Percentiles rank a stretch among this genome's conserved stretches.
These are phyloP conservation scores for Clitopilus hobsonii DNA, from an alignment of 768 basidiomycete genomes.

Conservation along the genomic window DNA sequence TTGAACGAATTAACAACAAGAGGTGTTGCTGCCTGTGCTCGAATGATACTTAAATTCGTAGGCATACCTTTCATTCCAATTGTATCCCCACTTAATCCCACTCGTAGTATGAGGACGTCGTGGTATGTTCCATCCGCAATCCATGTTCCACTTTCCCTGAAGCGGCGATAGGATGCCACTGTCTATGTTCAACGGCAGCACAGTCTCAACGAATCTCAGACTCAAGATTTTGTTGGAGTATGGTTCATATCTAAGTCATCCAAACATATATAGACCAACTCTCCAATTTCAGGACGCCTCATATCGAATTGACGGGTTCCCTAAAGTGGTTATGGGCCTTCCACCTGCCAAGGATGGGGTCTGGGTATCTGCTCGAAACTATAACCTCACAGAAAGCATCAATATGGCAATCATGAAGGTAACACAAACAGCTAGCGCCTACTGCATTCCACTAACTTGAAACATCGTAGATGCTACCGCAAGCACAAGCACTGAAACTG, in stretches of 20 bases:
- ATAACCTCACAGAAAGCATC: constrained; percentile 36
- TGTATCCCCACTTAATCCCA: not conserved
- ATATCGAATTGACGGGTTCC: constrained; percentile 34
- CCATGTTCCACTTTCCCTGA: too few relatives aligned
- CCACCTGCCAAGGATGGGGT: constrained; percentile 31
- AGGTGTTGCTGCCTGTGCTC: constrained; percentile 32
- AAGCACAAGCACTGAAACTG: constrained; percentile 20
- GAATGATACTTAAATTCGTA: constrained; percentile 17
- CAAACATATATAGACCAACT: not conserved
- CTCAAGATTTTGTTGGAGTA: constrained; percentile 46
- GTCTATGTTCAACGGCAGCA: constrained; percentile 39
- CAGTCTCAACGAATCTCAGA: constrained; percentile 28
- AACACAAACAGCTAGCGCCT: not conserved
- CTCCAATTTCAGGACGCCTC: constrained; percentile 28
- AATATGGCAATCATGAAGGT: constrained; percentile 32
- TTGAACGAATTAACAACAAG: constrained; percentile 27
- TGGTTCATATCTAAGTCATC: not conserved
- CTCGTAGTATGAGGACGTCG: not conserved
- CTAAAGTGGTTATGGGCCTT: constrained; percentile 39
- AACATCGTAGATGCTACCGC: constrained; percentile 35
- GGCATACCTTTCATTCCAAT: not conserved
- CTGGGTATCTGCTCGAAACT: constrained; percentile 35
- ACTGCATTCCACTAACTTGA: not conserved
- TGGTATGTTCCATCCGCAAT: constrained; percentile 12
- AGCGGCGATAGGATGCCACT: constrained; percentile 31